These are phyloP conservation scores for Emydomyces testavorans DNA, from an alignment of 2,329 filamentous ascomycete genomes.

Conservation along the genomic window DNA sequence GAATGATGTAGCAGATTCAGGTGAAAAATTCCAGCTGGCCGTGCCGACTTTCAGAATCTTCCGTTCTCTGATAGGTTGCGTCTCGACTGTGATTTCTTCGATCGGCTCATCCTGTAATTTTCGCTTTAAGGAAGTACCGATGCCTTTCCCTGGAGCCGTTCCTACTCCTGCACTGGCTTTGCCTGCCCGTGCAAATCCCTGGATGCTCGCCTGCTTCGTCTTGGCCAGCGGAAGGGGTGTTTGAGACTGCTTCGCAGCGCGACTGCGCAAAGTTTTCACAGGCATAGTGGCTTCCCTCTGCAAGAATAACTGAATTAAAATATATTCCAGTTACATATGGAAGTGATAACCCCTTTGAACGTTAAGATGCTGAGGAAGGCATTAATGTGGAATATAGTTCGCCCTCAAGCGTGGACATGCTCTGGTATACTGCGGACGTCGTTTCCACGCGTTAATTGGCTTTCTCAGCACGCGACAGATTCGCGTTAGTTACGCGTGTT, in stretches of 20 bases:
- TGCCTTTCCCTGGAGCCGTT: constrained; percentile 18
- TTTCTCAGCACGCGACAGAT: background rate
- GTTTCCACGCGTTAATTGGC: constrained; percentile 6
- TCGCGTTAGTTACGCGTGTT: constrained; percentile 6
- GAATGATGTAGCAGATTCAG: background rate
- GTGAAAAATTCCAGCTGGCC: background rate
- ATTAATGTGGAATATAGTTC: background rate
- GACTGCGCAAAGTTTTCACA: constrained; percentile 17
- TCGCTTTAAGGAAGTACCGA: constrained; percentile 30
- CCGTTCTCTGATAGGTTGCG: background rate
- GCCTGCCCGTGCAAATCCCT: constrained; percentile 35
- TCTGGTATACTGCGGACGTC: too few relatives aligned
- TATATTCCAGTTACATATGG: constrained; percentile 9
- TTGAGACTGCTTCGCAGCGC: constrained; percentile 20
- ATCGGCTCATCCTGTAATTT: constrained; percentile 25
- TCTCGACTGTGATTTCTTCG: background rate
- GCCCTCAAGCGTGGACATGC: background rate
- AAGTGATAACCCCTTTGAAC: constrained; percentile 1
- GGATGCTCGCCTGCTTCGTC: constrained; percentile 32
- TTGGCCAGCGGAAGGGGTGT: constrained; percentile 26
- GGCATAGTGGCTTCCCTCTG: constrained; percentile 8
- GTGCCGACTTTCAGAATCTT: background rate
- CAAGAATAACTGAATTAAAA: background rate
- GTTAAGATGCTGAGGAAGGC: background rate
- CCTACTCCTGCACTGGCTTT: constrained; percentile 29